Evolutionary conservation across 2,329 filamentous ascomycete genomes (phyloP), one percentile per base, ranked within the genome.

Genomic region (Aureobasidium uvarum): DNA sequence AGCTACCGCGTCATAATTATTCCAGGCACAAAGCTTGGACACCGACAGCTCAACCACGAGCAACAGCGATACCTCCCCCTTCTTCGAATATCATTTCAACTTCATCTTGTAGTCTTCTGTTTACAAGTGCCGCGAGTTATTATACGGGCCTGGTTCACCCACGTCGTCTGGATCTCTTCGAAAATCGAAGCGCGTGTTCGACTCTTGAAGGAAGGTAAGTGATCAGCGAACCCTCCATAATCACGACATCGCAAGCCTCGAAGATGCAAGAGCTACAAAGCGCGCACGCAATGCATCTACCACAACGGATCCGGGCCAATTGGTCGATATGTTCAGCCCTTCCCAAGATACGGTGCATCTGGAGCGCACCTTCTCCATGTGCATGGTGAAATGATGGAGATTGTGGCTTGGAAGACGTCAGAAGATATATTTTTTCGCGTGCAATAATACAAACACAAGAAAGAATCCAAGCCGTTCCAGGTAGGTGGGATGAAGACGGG

Each of bases 211-310:
- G 28, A 31, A 25, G 31, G 33, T 36, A 38, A 8, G 16, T 50
- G 46, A 50, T 60, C 56, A 41, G 28, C 56, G 31, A 46, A 23
- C 43, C 41, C 46, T 52, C n/a, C 25, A 36, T 13, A 56, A 64
- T 55, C 62, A 64, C 62, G 62, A 64, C 62, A 64, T 64, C 62
- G 46, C 60, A 33, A 39, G 16, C 28, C 20, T 36, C 38, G 36
- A 64, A 48, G 48, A 56, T 56, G 62, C 62, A 64, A 64, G 41
- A 45, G 45, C 48, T 43, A 14, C 38, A 39, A 64, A 6, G 38
- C 48, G 41, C 31, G 50, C 50, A 52, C 50, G 50, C 50, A 52
- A 52, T 50, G 28, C 14, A 33, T 33, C 10, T 33, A 18, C 25
- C 38, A 14, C 11, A 3, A n/a, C 10, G 8, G 8, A 16, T 10